phyloP scores from a whole-genome alignment of 352 stramenopile species.

The Phytophthora nicotianae region DNA sequence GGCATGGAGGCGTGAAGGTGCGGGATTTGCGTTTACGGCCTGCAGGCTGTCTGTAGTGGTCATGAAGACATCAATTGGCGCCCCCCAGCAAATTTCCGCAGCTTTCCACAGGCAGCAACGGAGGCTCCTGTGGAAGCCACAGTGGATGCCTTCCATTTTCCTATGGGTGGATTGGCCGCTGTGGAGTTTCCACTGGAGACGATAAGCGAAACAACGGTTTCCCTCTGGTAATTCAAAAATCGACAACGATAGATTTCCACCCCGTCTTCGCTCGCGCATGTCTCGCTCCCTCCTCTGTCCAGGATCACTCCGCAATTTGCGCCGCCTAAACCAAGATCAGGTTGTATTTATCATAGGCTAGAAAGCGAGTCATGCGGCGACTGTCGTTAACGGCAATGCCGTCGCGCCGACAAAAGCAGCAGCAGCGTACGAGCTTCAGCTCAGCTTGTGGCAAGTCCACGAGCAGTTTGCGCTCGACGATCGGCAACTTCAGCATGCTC shows the following conservation, averaged over 20 bases:
- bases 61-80: neutral
- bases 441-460: slow-evolving; percentile 22
- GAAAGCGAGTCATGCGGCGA: slow-evolving; percentile 27
- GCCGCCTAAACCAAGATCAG: neutral
- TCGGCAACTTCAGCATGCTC: slow-evolving; percentile 43
- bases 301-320: slow-evolving; percentile 38
- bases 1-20: slow-evolving; percentile 1
- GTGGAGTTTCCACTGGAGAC: slow-evolving; percentile 2
- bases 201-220: slow-evolving; percentile 5
- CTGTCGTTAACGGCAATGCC: slow-evolving; percentile 43
- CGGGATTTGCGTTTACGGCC: slow-evolving; percentile 21
- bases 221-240: slow-evolving; percentile 6
- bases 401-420: slow-evolving; percentile 29
- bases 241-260: slow-evolving; percentile 17
- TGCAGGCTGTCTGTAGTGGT: neutral
- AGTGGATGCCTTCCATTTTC: slow-evolving; percentile 15
- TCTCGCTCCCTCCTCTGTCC: slow-evolving; percentile 4
- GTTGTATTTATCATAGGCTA: neutral
- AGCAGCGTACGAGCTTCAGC: slow-evolving; percentile 28
- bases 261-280: slow-evolving; percentile 23
- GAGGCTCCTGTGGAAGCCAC: slow-evolving; percentile 4
- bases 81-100: slow-evolving; percentile 1
- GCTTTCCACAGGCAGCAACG: slow-evolving; percentile 2
- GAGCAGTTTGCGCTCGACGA: slow-evolving; percentile 34
- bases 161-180: neutral